Percentiles rank a stretch among this genome's conserved stretches.
phyloP scores from a whole-genome alignment of 345 rosid genomes.

The Hibiscus mutabilis region DNA sequence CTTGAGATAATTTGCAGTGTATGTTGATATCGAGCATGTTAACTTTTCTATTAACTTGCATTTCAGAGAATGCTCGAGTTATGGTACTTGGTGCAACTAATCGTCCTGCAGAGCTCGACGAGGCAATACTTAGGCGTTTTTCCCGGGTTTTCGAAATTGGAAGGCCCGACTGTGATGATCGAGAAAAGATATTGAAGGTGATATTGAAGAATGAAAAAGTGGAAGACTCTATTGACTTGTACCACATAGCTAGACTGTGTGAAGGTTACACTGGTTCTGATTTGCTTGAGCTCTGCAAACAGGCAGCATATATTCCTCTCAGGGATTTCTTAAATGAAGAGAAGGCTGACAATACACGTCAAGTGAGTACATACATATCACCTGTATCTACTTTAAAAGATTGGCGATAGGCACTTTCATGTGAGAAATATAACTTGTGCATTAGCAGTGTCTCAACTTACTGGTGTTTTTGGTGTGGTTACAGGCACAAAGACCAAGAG shows the following conservation, averaged over 20 bases:
- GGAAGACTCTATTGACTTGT: conserved; percentile 51
- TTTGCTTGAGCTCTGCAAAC: conserved; percentile 91
- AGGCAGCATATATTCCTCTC: conserved; percentile 82
- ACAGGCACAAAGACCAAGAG: conserved; percentile 56
- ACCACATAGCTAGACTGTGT: conserved; percentile 53
- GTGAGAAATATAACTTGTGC: neutral
- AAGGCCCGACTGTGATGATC: conserved; percentile 60
- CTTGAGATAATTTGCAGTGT: neutral
- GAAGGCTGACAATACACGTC: conserved; percentile 50
- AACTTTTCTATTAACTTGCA: conserved; percentile 6
- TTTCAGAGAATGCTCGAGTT: conserved; percentile 73
- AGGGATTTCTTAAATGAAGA: conserved; percentile 78
- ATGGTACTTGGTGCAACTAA: conserved; percentile 98
- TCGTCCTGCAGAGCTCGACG: conserved; percentile 94
- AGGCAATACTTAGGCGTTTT: conserved; percentile 87
- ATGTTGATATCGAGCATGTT: neutral
- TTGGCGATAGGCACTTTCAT: neutral
- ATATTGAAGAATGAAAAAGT: conserved; percentile 71
- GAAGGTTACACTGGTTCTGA: conserved; percentile 88
- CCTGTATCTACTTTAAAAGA: neutral
- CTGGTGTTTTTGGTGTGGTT: neutral
- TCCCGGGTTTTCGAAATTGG: conserved; percentile 96
- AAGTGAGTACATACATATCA: conserved; percentile 36
- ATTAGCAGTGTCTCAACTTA: neutral
- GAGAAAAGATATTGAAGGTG: conserved; percentile 81